Conservation (phyloP, 495 filamentous ascomycete species). For the Parmelia sp. region DNA sequence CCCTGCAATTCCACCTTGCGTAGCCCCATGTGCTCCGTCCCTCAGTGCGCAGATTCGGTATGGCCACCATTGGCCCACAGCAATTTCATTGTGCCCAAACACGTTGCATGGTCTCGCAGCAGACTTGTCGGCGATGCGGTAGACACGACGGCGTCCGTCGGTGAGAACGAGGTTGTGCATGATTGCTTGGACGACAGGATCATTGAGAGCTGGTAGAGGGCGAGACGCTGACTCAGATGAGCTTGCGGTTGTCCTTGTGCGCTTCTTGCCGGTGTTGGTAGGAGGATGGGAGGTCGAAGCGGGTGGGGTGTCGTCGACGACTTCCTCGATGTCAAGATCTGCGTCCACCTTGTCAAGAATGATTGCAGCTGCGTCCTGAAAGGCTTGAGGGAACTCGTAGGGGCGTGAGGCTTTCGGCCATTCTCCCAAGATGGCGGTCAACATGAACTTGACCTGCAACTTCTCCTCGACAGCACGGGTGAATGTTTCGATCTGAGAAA, state of each 20-base stretch:
- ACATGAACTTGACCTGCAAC: neutral
- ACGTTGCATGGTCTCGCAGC: constrained; percentile 7
- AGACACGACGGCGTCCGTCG: neutral
- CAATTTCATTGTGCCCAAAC: constrained; percentile 42
- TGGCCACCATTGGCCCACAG: constrained; percentile 47
- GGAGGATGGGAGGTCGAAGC: neutral
- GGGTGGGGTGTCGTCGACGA: neutral
- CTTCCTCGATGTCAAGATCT: neutral
- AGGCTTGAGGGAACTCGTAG: constrained; percentile 4
- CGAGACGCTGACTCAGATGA: neutral
- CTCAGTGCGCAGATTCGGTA: constrained; percentile 41
- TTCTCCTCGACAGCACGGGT: neutral
- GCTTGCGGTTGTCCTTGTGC: neutral
- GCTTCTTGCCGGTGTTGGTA: neutral
- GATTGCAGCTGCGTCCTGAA: constrained; percentile 10
- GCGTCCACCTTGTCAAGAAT: neutral
- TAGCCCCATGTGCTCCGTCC: constrained; percentile 45
- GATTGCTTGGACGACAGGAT: neutral
- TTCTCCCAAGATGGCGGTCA: constrained; percentile 11
- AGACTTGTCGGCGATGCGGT: neutral
- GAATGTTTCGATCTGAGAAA: neutral
- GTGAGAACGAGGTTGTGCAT: constrained; percentile 22
- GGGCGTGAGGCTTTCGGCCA: neutral
- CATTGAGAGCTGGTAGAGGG: neutral
- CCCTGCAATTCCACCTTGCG: constrained; percentile 43